Percentiles rank a stretch among this genome's conserved stretches.
Evolutionary conservation across 2,329 filamentous ascomycete genomes (phyloP).

Genomic region (Penicillium sp.): DNA sequence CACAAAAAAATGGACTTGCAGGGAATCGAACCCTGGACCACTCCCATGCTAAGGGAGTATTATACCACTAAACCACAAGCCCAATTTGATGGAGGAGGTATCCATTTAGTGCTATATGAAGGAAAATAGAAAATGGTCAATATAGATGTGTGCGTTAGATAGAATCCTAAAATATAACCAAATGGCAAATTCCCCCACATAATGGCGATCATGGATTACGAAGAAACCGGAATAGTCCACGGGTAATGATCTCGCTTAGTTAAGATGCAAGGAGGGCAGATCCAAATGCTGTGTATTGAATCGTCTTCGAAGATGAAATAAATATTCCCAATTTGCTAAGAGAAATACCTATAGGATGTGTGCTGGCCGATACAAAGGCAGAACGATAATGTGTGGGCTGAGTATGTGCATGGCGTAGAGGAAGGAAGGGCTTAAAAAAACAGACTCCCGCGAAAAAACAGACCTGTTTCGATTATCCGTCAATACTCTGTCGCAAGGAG

Average conservation of each 20-base stretch:
- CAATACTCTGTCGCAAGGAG: not conserved
- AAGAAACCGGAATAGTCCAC: not conserved
- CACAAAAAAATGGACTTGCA: conserved; percentile 41
- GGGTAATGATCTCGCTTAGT: not conserved
- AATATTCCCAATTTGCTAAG: not conserved
- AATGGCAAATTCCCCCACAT: too few relatives aligned
- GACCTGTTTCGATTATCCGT: not conserved
- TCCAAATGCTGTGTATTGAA: not conserved
- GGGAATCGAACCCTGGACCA: conserved; percentile 51
- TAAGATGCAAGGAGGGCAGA: not conserved
- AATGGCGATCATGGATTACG: not conserved
- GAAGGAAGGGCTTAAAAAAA: not conserved
- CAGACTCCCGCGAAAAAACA: not conserved
- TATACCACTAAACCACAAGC: conserved; percentile 49
- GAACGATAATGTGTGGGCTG: not conserved
- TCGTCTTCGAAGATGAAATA: not conserved
- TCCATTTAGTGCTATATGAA: not conserved
- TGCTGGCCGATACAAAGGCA: not conserved
- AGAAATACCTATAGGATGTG: not conserved
- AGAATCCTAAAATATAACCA: not conserved
- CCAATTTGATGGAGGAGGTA: conserved; percentile 9
- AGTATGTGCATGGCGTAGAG: not conserved
- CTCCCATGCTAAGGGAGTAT: conserved; percentile 49
- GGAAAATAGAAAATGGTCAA: too few relatives aligned
- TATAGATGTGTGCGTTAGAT: not conserved